Evolutionary conservation across 768 basidiomycete genomes (phyloP).

Genomic region (Tulasnella sp.): DNA sequence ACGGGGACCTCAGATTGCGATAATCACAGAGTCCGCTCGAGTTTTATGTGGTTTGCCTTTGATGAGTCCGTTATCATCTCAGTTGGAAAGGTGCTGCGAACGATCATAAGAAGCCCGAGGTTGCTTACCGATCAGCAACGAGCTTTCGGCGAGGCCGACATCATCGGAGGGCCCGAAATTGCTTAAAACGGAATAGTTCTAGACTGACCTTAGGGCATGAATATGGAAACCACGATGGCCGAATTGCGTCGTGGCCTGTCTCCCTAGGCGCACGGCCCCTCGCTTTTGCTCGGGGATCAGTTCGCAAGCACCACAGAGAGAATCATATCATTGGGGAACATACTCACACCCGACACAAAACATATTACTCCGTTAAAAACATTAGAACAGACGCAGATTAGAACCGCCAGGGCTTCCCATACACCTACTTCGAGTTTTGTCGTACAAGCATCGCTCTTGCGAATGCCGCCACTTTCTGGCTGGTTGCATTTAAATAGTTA

Average conservation of each 20-base stretch:
- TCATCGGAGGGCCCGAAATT: not conserved
- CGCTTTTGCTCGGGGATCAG: no score
- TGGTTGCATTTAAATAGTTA: not conserved
- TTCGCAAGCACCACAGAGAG: no score
- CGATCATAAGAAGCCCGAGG: not conserved
- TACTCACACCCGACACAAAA: no score
- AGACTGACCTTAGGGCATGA: not conserved
- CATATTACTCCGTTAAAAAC: no score
- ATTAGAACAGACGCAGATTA: no score
- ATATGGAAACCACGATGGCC: not conserved
- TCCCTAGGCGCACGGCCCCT: not conserved
- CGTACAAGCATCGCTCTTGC: not conserved
- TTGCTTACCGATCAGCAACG: not conserved
- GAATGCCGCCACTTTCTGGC: not conserved
- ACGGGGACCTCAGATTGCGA: not conserved
- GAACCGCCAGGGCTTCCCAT: no score
- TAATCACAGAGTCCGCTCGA: not conserved
- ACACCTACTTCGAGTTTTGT: no score
- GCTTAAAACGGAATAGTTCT: not conserved
- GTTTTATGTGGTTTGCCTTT: not conserved
- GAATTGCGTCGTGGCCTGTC: not conserved
- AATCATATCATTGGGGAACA: no score
- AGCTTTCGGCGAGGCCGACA: not conserved
- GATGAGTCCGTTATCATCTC: not conserved
- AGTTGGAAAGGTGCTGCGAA: not conserved